phyloP scores from a whole-genome alignment of 2,329 filamentous ascomycete genomes.

The Calonectria naviculata region DNA sequence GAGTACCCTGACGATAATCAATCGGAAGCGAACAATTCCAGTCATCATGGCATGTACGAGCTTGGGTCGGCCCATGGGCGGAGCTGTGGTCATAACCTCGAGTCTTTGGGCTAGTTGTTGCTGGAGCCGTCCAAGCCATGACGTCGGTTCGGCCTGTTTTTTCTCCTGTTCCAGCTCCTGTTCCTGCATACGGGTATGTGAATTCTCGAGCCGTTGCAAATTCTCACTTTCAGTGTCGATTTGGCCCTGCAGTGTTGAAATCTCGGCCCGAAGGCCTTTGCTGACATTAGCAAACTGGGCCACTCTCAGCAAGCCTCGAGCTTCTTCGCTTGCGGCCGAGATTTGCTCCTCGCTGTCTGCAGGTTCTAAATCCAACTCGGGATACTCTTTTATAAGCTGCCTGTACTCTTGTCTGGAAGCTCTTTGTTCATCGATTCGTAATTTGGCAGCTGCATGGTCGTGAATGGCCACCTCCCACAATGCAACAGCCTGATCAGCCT shows the following conservation, averaged over 20 bases:
- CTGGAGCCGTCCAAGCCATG: constrained; percentile 15
- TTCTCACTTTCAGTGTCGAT: not conserved
- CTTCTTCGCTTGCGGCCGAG: not conserved
- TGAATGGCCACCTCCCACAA: constrained; percentile 3
- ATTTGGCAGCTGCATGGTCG: not conserved
- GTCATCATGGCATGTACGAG: not conserved
- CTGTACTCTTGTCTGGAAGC: not conserved
- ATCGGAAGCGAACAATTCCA: not conserved
- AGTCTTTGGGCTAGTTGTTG: constrained; percentile 6
- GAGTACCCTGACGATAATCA: not conserved
- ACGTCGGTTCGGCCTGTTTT: not conserved
- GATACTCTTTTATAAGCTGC: not conserved
- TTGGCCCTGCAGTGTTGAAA: constrained; percentile 14
- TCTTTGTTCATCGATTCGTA: not conserved
- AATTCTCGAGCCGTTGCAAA: not conserved
- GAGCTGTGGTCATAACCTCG: not conserved
- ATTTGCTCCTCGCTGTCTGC: not conserved
- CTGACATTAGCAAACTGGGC: not conserved
- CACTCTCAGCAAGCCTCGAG: not conserved
- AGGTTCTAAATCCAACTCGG: not conserved
- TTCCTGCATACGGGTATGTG: not conserved
- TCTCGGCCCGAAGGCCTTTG: not conserved
- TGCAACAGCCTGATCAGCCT: not conserved
- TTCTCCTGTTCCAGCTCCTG: too few relatives aligned
- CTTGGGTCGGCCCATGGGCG: not conserved